Conservation (phyloP, 2,329 filamentous ascomycete species). For the Dactylonectria estremocensis region DNA sequence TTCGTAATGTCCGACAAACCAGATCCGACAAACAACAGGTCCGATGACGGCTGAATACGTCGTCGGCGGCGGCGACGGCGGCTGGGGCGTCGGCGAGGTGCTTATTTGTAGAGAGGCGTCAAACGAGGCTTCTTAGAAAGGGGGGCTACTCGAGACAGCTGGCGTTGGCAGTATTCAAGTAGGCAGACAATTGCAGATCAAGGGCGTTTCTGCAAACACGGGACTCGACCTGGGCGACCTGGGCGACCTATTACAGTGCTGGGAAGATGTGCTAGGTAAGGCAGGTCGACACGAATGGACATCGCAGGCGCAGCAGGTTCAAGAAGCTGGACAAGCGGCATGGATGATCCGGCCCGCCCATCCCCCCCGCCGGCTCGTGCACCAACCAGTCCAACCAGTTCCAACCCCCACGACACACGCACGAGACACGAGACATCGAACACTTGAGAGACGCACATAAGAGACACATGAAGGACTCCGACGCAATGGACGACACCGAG, state of each 20-base stretch:
- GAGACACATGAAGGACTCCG: no score
- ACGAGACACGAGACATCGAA: no score
- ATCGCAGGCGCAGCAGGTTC: constrained; percentile 11
- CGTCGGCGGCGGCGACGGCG: constrained; percentile 1
- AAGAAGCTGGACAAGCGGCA: constrained; percentile 21
- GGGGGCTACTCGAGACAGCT: no score
- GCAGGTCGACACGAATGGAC: constrained; percentile 13
- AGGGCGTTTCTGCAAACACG: not conserved
- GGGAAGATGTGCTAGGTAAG: no score
- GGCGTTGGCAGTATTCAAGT: not conserved
- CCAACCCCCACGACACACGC: not conserved
- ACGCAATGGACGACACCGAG: constrained; percentile 15
- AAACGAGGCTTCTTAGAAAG: not conserved
- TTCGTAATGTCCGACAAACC: no score
- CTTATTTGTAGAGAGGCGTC: constrained; percentile 11
- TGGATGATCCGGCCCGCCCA: constrained; percentile 26
- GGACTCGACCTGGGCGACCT: constrained; percentile 8
- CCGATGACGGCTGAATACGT: constrained; percentile 5
- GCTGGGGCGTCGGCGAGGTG: constrained; percentile 7
- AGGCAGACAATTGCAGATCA: not conserved
- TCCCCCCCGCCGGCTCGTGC: constrained; percentile 17
- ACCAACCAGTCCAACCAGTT: not conserved
- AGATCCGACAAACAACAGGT: not conserved
- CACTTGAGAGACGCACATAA: no score
- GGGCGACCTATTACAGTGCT: not conserved